Evolutionary conservation across 352 stramenopile genomes (phyloP).

Genomic region (Globisporangium viniferum): DNA sequence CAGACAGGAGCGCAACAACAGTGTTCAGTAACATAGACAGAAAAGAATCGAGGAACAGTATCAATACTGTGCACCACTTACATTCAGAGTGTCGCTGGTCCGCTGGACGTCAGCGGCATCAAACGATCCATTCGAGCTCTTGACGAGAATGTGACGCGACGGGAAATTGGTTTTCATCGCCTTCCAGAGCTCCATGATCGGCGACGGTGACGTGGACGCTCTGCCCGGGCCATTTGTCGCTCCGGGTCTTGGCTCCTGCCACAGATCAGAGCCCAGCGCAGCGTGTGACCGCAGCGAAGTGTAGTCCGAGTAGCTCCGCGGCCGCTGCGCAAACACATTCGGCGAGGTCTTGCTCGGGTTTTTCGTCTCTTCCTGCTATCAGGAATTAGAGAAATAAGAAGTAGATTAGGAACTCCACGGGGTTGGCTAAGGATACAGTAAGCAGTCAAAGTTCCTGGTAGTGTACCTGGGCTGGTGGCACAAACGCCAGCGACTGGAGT

Average conservation of each 20-base stretch:
- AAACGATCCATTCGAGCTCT: slow-evolving; percentile 33
- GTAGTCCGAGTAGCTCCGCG: slow-evolving; percentile 73
- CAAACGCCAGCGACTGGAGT: slow-evolving; percentile 45
- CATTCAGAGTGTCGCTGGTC: slow-evolving; percentile 49
- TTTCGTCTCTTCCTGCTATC: slow-evolving; percentile 1
- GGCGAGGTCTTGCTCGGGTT: not conserved
- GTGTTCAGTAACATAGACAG: not conserved
- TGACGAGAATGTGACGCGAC: slow-evolving; percentile 68
- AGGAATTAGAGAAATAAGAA: not conserved
- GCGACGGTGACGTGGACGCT: not conserved
- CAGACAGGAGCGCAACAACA: not conserved
- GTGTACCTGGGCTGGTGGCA: slow-evolving; percentile 13
- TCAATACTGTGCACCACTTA: slow-evolving; percentile 23
- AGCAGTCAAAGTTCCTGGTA: not conserved
- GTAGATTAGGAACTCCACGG: not conserved
- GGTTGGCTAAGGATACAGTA: not conserved
- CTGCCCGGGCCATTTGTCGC: not conserved
- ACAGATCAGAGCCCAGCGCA: slow-evolving; percentile 22
- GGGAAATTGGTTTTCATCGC: slow-evolving; percentile 54
- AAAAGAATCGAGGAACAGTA: not conserved
- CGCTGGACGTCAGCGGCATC: slow-evolving; percentile 36
- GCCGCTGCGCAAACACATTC: slow-evolving; percentile 22
- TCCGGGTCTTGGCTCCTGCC: not conserved
- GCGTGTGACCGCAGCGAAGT: slow-evolving; percentile 29
- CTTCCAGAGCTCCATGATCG: slow-evolving; percentile 41